Percentiles rank a stretch among this genome's conserved stretches.
These are phyloP conservation scores for Suhomyces panamericanus DNA, from an alignment of 1,139 yeast genomes.

Conservation along the genomic window DNA sequence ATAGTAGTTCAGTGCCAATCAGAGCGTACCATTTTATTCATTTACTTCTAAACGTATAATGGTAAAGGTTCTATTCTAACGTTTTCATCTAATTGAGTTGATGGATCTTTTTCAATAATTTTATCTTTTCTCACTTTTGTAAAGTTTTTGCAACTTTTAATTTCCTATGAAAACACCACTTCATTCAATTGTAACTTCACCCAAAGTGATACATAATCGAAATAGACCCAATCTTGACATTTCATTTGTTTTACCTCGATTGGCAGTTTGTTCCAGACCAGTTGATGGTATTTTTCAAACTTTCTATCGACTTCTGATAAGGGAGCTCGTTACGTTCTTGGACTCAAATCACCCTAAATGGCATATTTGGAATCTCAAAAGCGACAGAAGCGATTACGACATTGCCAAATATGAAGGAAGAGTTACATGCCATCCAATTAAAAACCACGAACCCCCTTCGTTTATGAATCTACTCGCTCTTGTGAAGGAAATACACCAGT, in stretches of 20 bases:
- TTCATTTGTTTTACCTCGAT: conserved; percentile 58
- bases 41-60: too few species aligned
- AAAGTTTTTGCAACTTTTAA: conserved; percentile 6
- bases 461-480: conserved; percentile 48
- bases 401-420: conserved; percentile 35
- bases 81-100: too few species aligned
- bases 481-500: conserved; percentile 48
- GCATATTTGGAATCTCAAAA: conserved; percentile 71
- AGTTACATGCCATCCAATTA: conserved; percentile 52
- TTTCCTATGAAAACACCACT: conserved; percentile 8
- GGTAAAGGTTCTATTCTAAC: too few species aligned
- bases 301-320: conserved; percentile 56
- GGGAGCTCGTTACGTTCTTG: conserved; percentile 53
- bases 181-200: conserved; percentile 26
- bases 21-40: too few species aligned
- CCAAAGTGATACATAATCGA: conserved; percentile 27
- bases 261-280: conserved; percentile 78
- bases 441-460: conserved; percentile 81
- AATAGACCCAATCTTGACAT: conserved; percentile 48
- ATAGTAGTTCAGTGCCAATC: too few species aligned
- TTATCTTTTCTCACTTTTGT: not conserved
- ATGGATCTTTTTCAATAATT: not conserved
- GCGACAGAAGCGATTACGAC: conserved; percentile 45
- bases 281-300: conserved; percentile 44
- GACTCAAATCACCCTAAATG: conserved; percentile 55